Percentiles rank a stretch among this genome's conserved stretches.
These are phyloP conservation scores for Blastocystis sp. DNA, from an alignment of 352 stramenopile species.

Conservation along the genomic window DNA sequence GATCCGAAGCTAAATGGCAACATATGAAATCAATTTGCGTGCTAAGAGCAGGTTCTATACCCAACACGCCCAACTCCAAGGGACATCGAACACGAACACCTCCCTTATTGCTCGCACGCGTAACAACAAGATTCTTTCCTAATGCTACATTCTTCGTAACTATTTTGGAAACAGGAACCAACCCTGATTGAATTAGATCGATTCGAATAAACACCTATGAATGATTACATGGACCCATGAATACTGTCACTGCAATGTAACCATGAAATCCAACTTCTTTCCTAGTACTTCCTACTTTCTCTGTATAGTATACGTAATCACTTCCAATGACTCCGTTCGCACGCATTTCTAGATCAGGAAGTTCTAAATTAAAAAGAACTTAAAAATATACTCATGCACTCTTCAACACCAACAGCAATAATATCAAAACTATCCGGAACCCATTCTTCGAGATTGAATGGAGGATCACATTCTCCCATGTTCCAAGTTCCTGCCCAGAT, in stretches of 20 bases:
- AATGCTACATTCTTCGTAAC: constrained; percentile 37
- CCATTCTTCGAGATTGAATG: constrained; percentile 66
- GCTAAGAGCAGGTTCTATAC: not conserved
- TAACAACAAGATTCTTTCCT: constrained; percentile 66
- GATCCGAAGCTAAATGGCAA: constrained; percentile 59
- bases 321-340: constrained; percentile 22
- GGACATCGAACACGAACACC: constrained; percentile 58
- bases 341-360: constrained; percentile 21
- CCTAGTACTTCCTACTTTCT: constrained; percentile 62
- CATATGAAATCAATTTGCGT: constrained; percentile 66
- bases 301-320: constrained; percentile 13
- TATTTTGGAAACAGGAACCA: constrained; percentile 23
- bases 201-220: constrained; percentile 58
- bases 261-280: constrained; percentile 68
- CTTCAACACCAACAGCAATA: constrained; percentile 53
- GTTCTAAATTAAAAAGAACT: not conserved
- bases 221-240: not conserved
- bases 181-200: constrained; percentile 42
- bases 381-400: constrained; percentile 55
- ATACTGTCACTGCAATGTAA: constrained; percentile 58
- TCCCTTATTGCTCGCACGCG: constrained; percentile 54
- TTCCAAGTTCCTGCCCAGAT: constrained; percentile 67
- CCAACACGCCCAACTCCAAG: not conserved
- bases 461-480: constrained; percentile 65
- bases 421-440: constrained; percentile 57